A percentile compares a stretch with the other conserved stretches of the same genome.
These are phyloP conservation scores for Mycena epipterygia DNA, from an alignment of 768 basidiomycete species.

Conservation along the genomic window DNA sequence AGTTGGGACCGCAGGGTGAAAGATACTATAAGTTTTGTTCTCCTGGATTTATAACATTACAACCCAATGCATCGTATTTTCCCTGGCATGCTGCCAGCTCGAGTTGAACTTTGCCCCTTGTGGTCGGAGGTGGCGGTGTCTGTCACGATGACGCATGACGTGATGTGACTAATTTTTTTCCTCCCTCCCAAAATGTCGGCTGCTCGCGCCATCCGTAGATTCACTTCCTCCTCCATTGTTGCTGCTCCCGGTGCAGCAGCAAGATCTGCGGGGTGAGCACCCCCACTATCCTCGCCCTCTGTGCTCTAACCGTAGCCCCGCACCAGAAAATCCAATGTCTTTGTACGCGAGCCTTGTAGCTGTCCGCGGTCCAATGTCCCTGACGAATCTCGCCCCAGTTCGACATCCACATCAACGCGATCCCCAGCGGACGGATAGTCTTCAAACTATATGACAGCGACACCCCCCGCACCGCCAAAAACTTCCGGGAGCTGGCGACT, in stretches of 20 bases:
- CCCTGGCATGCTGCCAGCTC: too few relatives aligned
- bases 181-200: slow-evolving; percentile 42
- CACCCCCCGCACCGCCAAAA: slow-evolving; percentile 79
- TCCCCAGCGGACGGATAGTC: slow-evolving; percentile 67
- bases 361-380: background rate
- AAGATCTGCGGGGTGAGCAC: background rate
- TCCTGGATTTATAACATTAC: too few relatives aligned
- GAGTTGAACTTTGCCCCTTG: too few relatives aligned
- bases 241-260: slow-evolving; percentile 14
- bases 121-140: background rate
- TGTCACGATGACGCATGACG: background rate
- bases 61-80: too few relatives aligned
- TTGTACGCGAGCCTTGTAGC: slow-evolving; percentile 1
- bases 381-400: slow-evolving; percentile 62
- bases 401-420: slow-evolving; percentile 66
- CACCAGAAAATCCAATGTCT: slow-evolving; percentile 24
- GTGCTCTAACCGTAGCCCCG: background rate
- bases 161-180: slow-evolving; percentile 32
- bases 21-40: too few relatives aligned
- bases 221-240: slow-evolving; percentile 28
- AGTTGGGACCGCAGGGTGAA: too few relatives aligned
- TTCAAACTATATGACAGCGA: slow-evolving; percentile 90
- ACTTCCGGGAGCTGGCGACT: slow-evolving; percentile 93
- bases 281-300: background rate
- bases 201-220: slow-evolving; percentile 31